phyloP scores from a whole-genome alignment of 2,329 filamentous ascomycete species.

The Trichophyton mentagrophytes region DNA sequence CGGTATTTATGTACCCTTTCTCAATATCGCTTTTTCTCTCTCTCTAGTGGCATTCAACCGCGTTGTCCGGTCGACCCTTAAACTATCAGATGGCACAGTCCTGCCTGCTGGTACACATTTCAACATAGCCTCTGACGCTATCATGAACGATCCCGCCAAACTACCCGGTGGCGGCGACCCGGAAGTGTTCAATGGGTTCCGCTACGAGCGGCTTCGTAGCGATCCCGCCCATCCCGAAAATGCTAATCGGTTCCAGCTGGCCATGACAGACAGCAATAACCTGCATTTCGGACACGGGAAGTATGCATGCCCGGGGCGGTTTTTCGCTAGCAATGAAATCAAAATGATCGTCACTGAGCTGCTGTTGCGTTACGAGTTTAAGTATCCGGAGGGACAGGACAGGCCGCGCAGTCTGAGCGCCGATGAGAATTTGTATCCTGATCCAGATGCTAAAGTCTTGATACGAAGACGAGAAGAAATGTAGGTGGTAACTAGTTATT shows the following conservation, averaged over 20 bases:
- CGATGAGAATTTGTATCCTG: slow-evolving; percentile 18
- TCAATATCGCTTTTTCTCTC: too few relatives aligned
- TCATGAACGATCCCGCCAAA: slow-evolving; percentile 11
- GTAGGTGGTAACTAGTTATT: too few relatives aligned
- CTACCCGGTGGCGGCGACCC: slow-evolving; percentile 9
- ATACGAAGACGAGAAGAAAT: slow-evolving; percentile 3
- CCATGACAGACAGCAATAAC: slow-evolving; percentile 12
- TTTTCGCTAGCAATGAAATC: slow-evolving; percentile 21
- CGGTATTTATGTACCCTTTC: too few relatives aligned
- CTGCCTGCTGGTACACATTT: slow-evolving; percentile 12
- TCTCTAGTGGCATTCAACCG: neutral
- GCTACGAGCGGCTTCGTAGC: slow-evolving; percentile 11
- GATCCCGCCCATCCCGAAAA: slow-evolving; percentile 8
- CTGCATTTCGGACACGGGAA: slow-evolving; percentile 23
- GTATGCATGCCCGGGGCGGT: slow-evolving; percentile 24
- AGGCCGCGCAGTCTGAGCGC: slow-evolving; percentile 15
- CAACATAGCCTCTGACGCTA: slow-evolving; percentile 4
- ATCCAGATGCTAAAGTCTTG: slow-evolving; percentile 13
- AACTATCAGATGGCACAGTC: slow-evolving; percentile 15
- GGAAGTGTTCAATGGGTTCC: slow-evolving; percentile 17
- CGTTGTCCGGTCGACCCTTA: slow-evolving; percentile 11
- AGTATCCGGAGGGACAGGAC: slow-evolving; percentile 10
- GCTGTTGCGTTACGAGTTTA: slow-evolving; percentile 20
- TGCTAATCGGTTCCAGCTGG: slow-evolving; percentile 12
- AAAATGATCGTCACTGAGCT: slow-evolving; percentile 21